Evolutionary conservation across 805 yeast genomes (phyloP).

Genomic region (Teunomyces gatunensis): DNA sequence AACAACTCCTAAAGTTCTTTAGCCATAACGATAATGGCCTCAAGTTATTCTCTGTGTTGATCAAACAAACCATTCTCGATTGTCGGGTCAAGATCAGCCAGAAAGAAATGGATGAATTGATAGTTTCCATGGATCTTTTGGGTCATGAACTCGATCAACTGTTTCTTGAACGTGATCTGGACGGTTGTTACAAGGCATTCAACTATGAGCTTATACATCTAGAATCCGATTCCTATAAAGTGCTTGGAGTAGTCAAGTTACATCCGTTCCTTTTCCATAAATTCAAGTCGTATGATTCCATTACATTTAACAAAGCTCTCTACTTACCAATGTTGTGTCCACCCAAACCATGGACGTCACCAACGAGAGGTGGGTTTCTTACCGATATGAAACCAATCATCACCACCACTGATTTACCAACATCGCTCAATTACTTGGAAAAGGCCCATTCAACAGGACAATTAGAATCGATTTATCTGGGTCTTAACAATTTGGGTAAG

Average conservation of each 20-base stretch:
- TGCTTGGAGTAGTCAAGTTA: slow-evolving; percentile 18
- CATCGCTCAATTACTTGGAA: slow-evolving; percentile 18
- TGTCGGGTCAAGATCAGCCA: slow-evolving; percentile 11
- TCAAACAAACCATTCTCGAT: slow-evolving; percentile 14
- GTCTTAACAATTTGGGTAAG: slow-evolving; percentile 27
- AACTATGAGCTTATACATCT: neutral
- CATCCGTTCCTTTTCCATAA: slow-evolving; percentile 22
- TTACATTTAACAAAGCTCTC: slow-evolving; percentile 12
- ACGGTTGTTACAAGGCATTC: slow-evolving; percentile 3
- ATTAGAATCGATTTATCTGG: slow-evolving; percentile 25
- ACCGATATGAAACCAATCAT: slow-evolving; percentile 24
- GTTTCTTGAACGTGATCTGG: neutral
- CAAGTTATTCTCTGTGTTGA: slow-evolving; percentile 15
- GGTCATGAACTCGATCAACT: slow-evolving; percentile 1
- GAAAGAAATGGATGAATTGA: slow-evolving; percentile 6
- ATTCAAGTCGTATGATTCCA: slow-evolving; percentile 10
- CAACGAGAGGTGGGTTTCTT: slow-evolving; percentile 35
- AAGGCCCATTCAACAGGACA: slow-evolving; percentile 32
- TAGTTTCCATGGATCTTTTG: slow-evolving; percentile 5
- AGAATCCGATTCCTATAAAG: neutral
- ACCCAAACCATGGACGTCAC: slow-evolving; percentile 35
- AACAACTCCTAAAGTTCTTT: slow-evolving; percentile 12
- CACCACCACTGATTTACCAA: slow-evolving; percentile 12
- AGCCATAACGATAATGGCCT: slow-evolving; percentile 16
- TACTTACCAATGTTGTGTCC: slow-evolving; percentile 39